Conservation (phyloP, 2,329 filamentous ascomycete genomes). For the Thielaviopsis punctulata region DNA sequence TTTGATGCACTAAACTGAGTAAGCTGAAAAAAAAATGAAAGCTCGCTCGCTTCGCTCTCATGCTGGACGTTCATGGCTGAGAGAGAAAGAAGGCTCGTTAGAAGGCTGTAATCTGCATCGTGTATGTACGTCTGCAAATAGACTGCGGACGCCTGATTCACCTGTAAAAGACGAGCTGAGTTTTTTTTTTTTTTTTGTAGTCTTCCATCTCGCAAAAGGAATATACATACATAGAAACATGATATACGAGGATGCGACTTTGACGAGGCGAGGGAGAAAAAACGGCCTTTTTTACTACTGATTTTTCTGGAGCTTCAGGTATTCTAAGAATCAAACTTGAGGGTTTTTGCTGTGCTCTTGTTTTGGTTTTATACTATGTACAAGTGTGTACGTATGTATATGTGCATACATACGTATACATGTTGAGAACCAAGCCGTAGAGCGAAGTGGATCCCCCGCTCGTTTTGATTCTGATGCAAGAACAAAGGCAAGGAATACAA, state of each 20-base stretch:
- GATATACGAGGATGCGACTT: neutral
- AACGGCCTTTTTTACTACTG: neutral
- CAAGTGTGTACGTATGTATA: too few relatives aligned
- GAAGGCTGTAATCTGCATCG: neutral
- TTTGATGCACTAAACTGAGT: neutral
- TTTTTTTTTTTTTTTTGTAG: neutral
- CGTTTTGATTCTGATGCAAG: neutral
- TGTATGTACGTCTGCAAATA: neutral
- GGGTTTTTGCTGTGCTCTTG: neutral
- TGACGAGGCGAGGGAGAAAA: neutral
- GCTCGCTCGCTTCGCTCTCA: neutral
- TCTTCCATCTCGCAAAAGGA: neutral
- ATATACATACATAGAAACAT: neutral
- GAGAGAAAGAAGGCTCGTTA: neutral
- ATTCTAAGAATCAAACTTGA: neutral
- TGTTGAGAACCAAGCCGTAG: too few relatives aligned
- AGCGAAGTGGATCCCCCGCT: too few relatives aligned
- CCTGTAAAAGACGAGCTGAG: neutral
- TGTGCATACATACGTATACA: too few relatives aligned
- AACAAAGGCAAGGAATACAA: neutral
- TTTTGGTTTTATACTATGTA: too few relatives aligned
- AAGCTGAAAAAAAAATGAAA: slow-evolving; percentile 1
- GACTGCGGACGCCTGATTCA: neutral
- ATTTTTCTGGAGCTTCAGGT: too few relatives aligned
- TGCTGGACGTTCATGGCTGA: neutral